phyloP scores from a whole-genome alignment of 1,284 basidiomycete species.

The Tylopilus sp. region DNA sequence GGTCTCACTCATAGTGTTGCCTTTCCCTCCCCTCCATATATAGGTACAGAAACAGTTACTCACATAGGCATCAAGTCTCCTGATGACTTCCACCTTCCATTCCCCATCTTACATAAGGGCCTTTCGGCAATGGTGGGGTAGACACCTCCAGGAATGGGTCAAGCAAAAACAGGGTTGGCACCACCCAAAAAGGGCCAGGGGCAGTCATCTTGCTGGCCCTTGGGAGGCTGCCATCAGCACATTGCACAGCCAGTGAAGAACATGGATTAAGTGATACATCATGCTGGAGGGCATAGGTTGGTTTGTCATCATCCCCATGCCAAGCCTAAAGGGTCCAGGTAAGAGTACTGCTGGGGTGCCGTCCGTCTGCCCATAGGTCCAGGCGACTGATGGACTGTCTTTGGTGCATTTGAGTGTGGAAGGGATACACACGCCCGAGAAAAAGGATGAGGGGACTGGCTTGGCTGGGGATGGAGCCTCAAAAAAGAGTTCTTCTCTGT shows the following conservation, averaged over 20 bases:
- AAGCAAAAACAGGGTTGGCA: conserved; percentile 71
- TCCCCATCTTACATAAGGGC: conserved; percentile 41
- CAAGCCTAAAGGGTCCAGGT: conserved; percentile 15
- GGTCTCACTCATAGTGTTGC: conserved; percentile 1
- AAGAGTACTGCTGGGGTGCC: conserved; percentile 30
- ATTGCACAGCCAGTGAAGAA: conserved; percentile 42
- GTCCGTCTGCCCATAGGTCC: conserved; percentile 72
- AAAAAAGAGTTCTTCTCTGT: conserved; percentile 35
- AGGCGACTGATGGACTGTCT: conserved; percentile 47
- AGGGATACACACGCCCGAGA: conserved; percentile 66
- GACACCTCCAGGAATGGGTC: conserved; percentile 64
- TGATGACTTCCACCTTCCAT: not conserved
- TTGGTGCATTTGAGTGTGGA: conserved; percentile 81
- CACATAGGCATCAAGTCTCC: conserved; percentile 30
- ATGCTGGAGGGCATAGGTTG: conserved; percentile 30
- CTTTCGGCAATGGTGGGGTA: not conserved
- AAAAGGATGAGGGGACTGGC: conserved; percentile 40
- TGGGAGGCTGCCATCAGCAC: conserved; percentile 19
- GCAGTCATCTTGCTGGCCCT: conserved; percentile 35
- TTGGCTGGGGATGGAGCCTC: conserved; percentile 34
- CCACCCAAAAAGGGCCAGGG: conserved; percentile 76
- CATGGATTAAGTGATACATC: conserved; percentile 38
- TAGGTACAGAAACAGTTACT: too few relatives aligned
- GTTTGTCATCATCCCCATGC: conserved; percentile 4
- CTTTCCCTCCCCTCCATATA: conserved; percentile 27